Evolutionary conservation across 208 protist genomes (phyloP), one percentile per base, ranked within the genome.

Genomic region (Crithidia acanthocephali): DNA sequence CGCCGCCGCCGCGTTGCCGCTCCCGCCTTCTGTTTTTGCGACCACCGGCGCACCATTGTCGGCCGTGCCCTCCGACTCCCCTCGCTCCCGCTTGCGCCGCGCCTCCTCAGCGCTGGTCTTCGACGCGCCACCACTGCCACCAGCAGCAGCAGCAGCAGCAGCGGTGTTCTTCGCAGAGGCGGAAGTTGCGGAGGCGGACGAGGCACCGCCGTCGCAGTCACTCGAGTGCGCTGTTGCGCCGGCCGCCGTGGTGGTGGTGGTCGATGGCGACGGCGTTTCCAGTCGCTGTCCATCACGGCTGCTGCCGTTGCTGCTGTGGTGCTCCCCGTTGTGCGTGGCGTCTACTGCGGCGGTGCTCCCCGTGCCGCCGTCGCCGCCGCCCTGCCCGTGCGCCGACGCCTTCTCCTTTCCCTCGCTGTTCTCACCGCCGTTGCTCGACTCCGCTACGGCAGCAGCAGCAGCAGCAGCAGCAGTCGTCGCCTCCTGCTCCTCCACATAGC

Each of bases 401-500:
- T 27, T 33, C 44, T 42, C 25, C 33, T 22, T 53, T 48, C 44
- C 44, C 9, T n/a, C 44, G 3, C 22, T 30, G 32, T 40, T 25
- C 40, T 40, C 2, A 11, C 42, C 25, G 10, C 15, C 45, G 52
- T 30, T 35, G 74, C 69, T 4, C 23, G 13, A 30, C 1, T 47
- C 42, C 1, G 32, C 65, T 28, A 40, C 40, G 2, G 22, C 7
- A 20, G 11, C 3, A 33, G 22, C 2, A 33, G 32, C 2, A 22
- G 56, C 9, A 13, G 35, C 1, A 35, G 57, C 22, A 63, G 44
- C 44, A 13, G 44, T 9, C 18, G 44, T 4, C 44, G 6, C 44
- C 28, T 63, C 64, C 64, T 80, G 75, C 27, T 60, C 61, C 68
- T 85, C 81, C 32, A 68, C 78, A 53, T 89, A 93, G 4, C 88